Evolutionary conservation across 2,329 filamentous ascomycete species (phyloP), one percentile per base, ranked within the genome.

Genomic region (Fusarium sp.): DNA sequence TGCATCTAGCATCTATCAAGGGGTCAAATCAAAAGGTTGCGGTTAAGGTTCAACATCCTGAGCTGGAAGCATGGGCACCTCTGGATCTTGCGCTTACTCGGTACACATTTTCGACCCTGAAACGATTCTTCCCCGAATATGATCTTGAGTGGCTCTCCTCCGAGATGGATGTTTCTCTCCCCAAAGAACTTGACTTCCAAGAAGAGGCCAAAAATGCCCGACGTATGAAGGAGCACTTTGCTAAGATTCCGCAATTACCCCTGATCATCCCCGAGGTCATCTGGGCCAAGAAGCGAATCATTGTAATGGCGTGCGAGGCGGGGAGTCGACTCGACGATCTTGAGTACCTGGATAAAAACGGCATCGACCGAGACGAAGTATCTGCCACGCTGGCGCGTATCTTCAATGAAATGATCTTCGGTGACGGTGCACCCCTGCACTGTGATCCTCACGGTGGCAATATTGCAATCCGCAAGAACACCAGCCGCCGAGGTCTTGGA

Each of bases 361-460:
- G 89, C 63, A 99, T 99, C 78, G 94, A 97, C 80, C 90, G 96
- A 23, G 96, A 98, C 78, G 95, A 98, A 81, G 96, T 99, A 8
- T 97, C 95, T 0, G 95, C 95, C 2, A 92, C 94, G 0, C 85
- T 99, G 7, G 92, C 96, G 0, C 90, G 91, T 64, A 94, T 99
- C 64, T 99, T 99, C 87, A 99, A 99, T 84, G 95, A 98, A 80
- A 99, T 99, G 96, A 98, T 99, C 74, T 99, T 99, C 73, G 95
- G 95, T 52, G 89, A 91, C 56, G 88, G 91, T 64, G 95, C 95
- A 0, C 94, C 96, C 1, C 84, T 99, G 41, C 96, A 99, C 83
- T 99, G 96, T 82, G 96, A 99, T 78, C 96, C 96, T 0, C 96
- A 99, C 78, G 96, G 95, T 50, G 96, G 96, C 48, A 99, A 99